Base-by-base conservation (phyloP, 345 rosid genomes). In the Eucalyptus erythrocorys region DNA sequence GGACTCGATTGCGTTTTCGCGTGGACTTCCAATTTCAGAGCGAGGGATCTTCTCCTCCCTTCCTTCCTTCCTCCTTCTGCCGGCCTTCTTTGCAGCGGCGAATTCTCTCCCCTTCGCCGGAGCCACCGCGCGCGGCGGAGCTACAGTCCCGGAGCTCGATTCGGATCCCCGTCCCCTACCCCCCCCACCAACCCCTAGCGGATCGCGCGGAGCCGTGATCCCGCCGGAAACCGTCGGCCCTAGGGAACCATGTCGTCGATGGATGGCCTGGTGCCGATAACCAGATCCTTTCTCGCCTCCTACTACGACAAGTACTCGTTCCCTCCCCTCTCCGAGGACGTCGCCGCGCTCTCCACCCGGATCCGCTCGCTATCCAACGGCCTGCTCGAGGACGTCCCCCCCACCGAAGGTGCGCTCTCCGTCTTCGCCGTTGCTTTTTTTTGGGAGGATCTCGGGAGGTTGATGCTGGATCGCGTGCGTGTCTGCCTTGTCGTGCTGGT, bases 201-300 rank as follows among this genome's bases (percentile, higher is more conserved):
- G 89, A 55, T 51, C 48, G 86, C 10, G n/a, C 15, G 68, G 50
- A 34, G 48, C 34, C 86, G 45, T 64, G 68, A 34, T 53, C 49
- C n/a, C 57, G 43, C 89, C 71, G 48, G 30, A 14, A 45, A 85
- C 47, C 64, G 48, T 19, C 64, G 49, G 40, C 81, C 86, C 84
- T 48, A 37, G 12, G n/a, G 45, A 47, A 26, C 61, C 50, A 95
- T 96, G 98, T 96, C 98, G 89, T 94, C 98, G 57, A 97, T 94
- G 49, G 96, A 95, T 87, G 99, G 98, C 85, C 93, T 97, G 87
- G 96, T 96, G 91, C 99, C 99, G 19, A 96, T 97, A 26, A 96
- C 99, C 76, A 91, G 99, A 90, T 91, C 43, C 64, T 97, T 95
- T 90, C 94, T 97, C 81, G 94, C 98, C 66, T 92, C 97, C 45